Evolutionary conservation across 1,284 basidiomycete genomes (phyloP), one percentile per base, ranked within the genome.

Genomic region (Boletus smithii): DNA sequence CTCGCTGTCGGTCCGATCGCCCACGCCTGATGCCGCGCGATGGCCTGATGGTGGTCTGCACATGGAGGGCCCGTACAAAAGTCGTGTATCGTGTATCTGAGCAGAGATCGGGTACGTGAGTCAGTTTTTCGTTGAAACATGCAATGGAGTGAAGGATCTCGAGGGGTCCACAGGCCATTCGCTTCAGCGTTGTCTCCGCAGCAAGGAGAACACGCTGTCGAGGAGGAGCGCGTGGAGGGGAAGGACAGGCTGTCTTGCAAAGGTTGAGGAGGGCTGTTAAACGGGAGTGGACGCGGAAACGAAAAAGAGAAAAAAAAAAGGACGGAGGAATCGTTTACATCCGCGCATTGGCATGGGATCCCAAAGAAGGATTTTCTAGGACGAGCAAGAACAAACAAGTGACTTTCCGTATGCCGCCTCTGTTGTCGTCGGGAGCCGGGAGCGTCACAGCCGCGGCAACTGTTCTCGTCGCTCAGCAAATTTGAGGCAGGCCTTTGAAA

Each of bases 401-500:
- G 47, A 43, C 43, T 58, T 51, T 56, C 29, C 43, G 42, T 55
- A 32, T 26, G 23, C 22, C 39, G 24, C 17, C 44, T 58, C 43
- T 54, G 54, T 49, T 58, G 53, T 67, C 58, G 59, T 62, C 63
- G 61, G 57, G 48, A 53, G 49, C 37, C 61, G 60, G 57, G 49
- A 57, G 39, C 26, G 53, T 50, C 56, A 53, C 50, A 58, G 46
- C 50, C 57, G 51, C 57, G 57, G 56, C 48, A 50, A 37, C 36
- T 50, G 50, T 41, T 44, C 40, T 56, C 50, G 51, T 62, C 51
- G 55, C 40, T 35, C 50, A 27, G 46, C 45, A 64, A 65, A 37
- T 53, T 62, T 62, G 49, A 50, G 38, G 55, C 49, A 50, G 46
- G 41, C 44, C 50, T 27, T 64, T 65, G 54, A 68, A 68, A 68